These are phyloP conservation scores for Metarhizium robertsii DNA, from an alignment of 2,329 filamentous ascomycete genomes.

Conservation along the genomic window DNA sequence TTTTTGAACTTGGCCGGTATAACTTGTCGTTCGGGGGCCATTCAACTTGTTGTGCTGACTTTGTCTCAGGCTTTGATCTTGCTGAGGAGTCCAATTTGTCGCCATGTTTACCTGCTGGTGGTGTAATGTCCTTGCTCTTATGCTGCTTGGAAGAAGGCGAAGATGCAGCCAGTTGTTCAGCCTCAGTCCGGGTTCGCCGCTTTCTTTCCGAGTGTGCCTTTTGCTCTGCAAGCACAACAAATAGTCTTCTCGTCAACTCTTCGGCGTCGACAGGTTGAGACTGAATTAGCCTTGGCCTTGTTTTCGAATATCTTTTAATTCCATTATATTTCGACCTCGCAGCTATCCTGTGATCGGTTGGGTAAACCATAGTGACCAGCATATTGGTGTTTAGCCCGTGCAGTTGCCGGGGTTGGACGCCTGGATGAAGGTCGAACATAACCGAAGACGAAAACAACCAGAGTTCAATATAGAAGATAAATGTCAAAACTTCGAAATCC, in stretches of 20 bases:
- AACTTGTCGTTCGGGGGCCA: constrained; percentile 4
- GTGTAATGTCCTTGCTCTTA: neutral
- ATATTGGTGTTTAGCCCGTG: constrained; percentile 3
- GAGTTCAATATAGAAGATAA: neutral
- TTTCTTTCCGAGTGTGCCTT: constrained; percentile 30
- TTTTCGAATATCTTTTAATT: neutral
- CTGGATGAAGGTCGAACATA: neutral
- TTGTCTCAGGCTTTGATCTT: neutral
- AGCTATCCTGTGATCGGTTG: constrained; percentile 4
- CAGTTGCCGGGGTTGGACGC: neutral
- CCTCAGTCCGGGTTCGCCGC: constrained; percentile 18
- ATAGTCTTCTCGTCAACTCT: constrained; percentile 44
- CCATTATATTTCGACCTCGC: neutral
- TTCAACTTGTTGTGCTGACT: neutral
- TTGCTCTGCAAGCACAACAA: constrained; percentile 40
- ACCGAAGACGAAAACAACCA: neutral
- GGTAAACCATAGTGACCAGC: constrained; percentile 7
- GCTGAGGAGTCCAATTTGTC: neutral
- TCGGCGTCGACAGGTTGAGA: constrained; percentile 39
- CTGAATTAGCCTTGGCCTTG: constrained; percentile 12
- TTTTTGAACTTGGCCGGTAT: constrained; percentile 3
- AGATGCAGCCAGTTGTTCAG: constrained; percentile 8
- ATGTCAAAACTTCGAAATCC: neutral
- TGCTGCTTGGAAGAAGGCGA: neutral
- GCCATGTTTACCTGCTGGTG: neutral